A percentile compares a stretch with the other conserved stretches of the same genome.
phyloP scores from a whole-genome alignment of 2,329 filamentous ascomycete species.

The Monilinia fructigena region DNA sequence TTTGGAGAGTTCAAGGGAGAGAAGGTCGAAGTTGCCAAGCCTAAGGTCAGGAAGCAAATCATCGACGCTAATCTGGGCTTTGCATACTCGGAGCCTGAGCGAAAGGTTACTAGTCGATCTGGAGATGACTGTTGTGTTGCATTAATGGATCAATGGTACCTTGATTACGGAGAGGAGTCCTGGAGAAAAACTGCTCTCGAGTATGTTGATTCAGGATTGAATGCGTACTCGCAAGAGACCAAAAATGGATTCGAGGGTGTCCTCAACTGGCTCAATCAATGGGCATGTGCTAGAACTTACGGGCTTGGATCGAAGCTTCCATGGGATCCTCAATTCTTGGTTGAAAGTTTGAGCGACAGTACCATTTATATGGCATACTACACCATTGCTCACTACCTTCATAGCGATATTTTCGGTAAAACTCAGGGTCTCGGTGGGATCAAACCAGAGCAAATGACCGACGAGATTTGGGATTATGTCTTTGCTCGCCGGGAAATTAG shows the following conservation, averaged over 20 bases:
- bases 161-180: constrained; percentile 89
- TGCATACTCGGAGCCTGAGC: constrained; percentile 89
- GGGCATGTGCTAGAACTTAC: constrained; percentile 90
- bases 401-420: constrained; percentile 83
- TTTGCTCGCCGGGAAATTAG: constrained; percentile 73
- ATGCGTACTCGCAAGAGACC: constrained; percentile 77
- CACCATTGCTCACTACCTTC: constrained; percentile 64
- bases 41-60: constrained; percentile 75
- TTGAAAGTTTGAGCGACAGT: constrained; percentile 87
- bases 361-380: constrained; percentile 91
- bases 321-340: constrained; percentile 87
- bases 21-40: constrained; percentile 82
- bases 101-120: constrained; percentile 82
- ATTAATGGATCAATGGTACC: constrained; percentile 94
- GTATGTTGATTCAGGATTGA: constrained; percentile 70
- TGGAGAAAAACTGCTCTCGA: constrained; percentile 78
- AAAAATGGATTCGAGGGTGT: constrained; percentile 81
- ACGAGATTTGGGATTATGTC: constrained; percentile 95
- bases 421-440: constrained; percentile 66
- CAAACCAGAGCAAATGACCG: constrained; percentile 81
- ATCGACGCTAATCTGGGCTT: constrained; percentile 79
- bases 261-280: constrained; percentile 89
- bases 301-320: constrained; percentile 92
- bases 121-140: constrained; percentile 92
- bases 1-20: constrained; percentile 85